Conservation (phyloP, 768 basidiomycete genomes). For the Sarcodon sp. region DNA sequence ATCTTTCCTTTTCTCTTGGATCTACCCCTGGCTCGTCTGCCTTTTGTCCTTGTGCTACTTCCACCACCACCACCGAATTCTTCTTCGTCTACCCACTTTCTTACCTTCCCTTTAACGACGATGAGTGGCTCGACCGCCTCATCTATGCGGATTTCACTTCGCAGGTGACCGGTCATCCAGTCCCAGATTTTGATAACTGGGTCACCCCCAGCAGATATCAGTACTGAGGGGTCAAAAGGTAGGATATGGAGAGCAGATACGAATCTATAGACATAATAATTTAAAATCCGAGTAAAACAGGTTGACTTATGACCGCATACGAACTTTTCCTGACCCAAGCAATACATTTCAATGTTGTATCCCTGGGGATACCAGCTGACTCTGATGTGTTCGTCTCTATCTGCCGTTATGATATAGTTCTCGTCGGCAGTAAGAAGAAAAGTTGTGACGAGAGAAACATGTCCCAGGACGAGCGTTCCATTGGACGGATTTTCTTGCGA, state of each 20-base stretch:
- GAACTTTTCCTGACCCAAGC: slow-evolving; percentile 76
- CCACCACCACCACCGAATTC: slow-evolving; percentile 7
- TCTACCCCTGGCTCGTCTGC: slow-evolving; percentile 20
- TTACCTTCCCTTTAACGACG: slow-evolving; percentile 20
- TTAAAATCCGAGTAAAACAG: too few relatives aligned
- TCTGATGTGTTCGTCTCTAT: slow-evolving; percentile 92
- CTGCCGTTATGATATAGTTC: slow-evolving; percentile 74
- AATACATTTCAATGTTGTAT: slow-evolving; percentile 75
- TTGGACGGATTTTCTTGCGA: slow-evolving; percentile 63
- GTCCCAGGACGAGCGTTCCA: slow-evolving; percentile 70
- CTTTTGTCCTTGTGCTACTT: slow-evolving; percentile 9
- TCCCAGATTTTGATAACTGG: slow-evolving; percentile 65
- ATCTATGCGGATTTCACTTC: slow-evolving; percentile 37
- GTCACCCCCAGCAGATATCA: slow-evolving; percentile 90
- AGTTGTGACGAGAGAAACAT: slow-evolving; percentile 73
- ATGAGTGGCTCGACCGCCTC: slow-evolving; percentile 24
- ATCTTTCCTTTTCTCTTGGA: slow-evolving; percentile 10
- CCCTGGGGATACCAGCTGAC: slow-evolving; percentile 85
- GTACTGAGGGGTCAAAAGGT: slow-evolving; percentile 21
- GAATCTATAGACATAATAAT: slow-evolving; percentile 35
- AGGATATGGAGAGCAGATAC: slow-evolving; percentile 76
- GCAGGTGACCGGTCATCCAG: slow-evolving; percentile 50
- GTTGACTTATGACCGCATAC: slow-evolving; percentile 9
- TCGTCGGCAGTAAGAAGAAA: slow-evolving; percentile 59
- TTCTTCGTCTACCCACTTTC: slow-evolving; percentile 10